phyloP scores from a whole-genome alignment of 139 green algal genomes.

The Coelastrella sp. region DNA sequence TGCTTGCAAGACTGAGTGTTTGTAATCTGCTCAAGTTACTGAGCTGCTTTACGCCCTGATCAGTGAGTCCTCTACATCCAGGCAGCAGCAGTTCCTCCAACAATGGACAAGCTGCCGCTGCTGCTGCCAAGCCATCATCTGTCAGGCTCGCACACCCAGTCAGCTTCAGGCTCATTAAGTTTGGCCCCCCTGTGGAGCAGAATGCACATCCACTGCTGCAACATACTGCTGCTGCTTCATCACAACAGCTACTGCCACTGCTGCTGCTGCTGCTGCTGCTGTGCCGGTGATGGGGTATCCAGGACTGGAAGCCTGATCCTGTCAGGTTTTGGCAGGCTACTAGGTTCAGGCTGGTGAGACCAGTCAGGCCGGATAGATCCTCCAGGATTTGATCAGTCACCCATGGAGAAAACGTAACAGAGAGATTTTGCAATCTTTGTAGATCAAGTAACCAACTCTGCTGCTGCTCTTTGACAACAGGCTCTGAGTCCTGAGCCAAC shows the following conservation, averaged over 20 bases:
- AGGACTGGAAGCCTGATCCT: conserved; percentile 13
- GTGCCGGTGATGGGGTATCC: not conserved
- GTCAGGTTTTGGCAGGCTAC: conserved; percentile 4
- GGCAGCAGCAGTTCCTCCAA: conserved; percentile 24
- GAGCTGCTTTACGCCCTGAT: conserved; percentile 2
- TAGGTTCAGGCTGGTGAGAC: conserved; percentile 15
- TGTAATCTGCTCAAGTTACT: not conserved
- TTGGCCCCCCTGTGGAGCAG: too few relatives aligned
- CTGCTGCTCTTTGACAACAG: too few relatives aligned
- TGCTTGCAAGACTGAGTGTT: not conserved
- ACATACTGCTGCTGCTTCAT: not conserved
- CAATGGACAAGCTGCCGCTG: not conserved
- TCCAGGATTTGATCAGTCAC: not conserved
- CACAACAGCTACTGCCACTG: not conserved
- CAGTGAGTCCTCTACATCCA: not conserved
- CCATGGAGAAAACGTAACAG: conserved; percentile 28
- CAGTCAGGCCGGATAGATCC: conserved; percentile 1
- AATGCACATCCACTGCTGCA: too few relatives aligned
- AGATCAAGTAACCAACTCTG: not conserved
- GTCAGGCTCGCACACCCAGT: conserved; percentile 14
- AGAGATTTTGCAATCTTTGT: conserved; percentile 2
- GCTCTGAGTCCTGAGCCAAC: too few relatives aligned
- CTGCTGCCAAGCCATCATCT: conserved; percentile 20
- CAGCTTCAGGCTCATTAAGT: not conserved
- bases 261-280: not conserved